Percentiles rank a stretch among this genome's conserved stretches.
Conservation (phyloP, 1,284 basidiomycete genomes). For the Coniferiporia weirii region DNA sequence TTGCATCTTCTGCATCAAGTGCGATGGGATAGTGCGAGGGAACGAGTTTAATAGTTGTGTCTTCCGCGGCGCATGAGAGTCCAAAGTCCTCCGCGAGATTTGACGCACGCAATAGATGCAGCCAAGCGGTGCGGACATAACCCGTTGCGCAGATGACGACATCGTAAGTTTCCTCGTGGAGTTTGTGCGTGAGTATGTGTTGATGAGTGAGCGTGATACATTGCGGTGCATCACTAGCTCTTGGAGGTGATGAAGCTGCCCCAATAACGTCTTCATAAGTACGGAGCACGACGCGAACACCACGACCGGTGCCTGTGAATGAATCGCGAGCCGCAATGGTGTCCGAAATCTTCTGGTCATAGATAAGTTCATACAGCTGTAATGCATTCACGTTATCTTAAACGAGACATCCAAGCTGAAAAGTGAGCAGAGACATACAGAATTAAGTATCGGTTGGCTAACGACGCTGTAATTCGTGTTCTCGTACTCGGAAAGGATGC, state of each 20-base stretch:
- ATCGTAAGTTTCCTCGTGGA: slow-evolving; percentile 39
- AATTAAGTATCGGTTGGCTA: slow-evolving; percentile 41
- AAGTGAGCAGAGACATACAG: slow-evolving; percentile 28
- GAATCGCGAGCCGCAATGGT: slow-evolving; percentile 34
- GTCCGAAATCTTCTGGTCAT: slow-evolving; percentile 48
- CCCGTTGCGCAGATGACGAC: slow-evolving; percentile 54
- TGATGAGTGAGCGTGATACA: slow-evolving; percentile 34
- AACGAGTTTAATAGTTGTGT: slow-evolving; percentile 20
- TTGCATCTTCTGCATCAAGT: neutral
- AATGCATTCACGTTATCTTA: neutral
- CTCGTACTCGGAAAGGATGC: slow-evolving; percentile 41
- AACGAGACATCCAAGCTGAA: neutral
- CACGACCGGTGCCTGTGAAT: slow-evolving; percentile 7
- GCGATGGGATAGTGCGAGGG: slow-evolving; percentile 9
- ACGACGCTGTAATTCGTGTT: slow-evolving; percentile 55
- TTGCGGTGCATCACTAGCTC: slow-evolving; percentile 11
- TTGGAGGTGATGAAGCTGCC: slow-evolving; percentile 28
- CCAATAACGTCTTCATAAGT: slow-evolving; percentile 37
- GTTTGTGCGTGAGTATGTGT: slow-evolving; percentile 31
- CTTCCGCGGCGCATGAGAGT: slow-evolving; percentile 26
- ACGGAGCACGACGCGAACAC: slow-evolving; percentile 34
- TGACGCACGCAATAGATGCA: slow-evolving; percentile 41
- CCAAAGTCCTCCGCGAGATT: slow-evolving; percentile 40
- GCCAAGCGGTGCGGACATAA: slow-evolving; percentile 49
- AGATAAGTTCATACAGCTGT: slow-evolving; percentile 50